Evolutionary conservation across 805 yeast genomes (phyloP).

Genomic region (Nakazawaea siamensis): DNA sequence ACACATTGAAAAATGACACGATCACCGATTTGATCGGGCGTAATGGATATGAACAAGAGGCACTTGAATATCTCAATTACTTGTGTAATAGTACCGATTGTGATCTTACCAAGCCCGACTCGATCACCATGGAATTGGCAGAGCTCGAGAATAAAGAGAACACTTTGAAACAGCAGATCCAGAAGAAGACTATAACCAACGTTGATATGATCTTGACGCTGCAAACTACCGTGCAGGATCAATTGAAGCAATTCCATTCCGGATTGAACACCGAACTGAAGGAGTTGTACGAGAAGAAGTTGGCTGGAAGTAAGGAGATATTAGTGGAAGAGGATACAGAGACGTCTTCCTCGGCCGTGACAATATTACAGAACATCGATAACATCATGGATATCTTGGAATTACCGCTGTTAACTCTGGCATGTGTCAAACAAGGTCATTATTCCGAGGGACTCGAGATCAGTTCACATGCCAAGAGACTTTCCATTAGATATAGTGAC

Average conservation of each 20-base stretch:
- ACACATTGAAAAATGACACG: slow-evolving; percentile 23
- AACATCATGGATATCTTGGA: slow-evolving; percentile 72
- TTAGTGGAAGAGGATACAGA: not conserved
- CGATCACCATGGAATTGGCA: slow-evolving; percentile 43
- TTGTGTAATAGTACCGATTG: slow-evolving; percentile 3
- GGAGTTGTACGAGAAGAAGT: slow-evolving; percentile 20
- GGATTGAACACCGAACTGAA: slow-evolving; percentile 23
- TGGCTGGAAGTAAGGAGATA: not conserved
- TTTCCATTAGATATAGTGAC: slow-evolving; percentile 62
- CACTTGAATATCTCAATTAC: slow-evolving; percentile 25
- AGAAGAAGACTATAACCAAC: slow-evolving; percentile 27
- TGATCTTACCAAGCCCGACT: slow-evolving; percentile 9
- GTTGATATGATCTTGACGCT: slow-evolving; percentile 39
- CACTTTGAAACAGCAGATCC: slow-evolving; percentile 35
- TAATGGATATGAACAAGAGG: slow-evolving; percentile 28
- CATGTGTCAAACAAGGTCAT: slow-evolving; percentile 81
- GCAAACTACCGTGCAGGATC: slow-evolving; percentile 21
- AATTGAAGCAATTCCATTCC: slow-evolving; percentile 22
- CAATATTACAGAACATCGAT: slow-evolving; percentile 54
- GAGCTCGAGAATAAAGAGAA: slow-evolving; percentile 56
- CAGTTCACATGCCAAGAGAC: slow-evolving; percentile 61
- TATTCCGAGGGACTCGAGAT: slow-evolving; percentile 87
- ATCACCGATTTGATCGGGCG: slow-evolving; percentile 16
- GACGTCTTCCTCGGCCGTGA: slow-evolving; percentile 16
- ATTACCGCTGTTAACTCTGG: slow-evolving; percentile 71